These are phyloP conservation scores for Geosmithia morbida DNA, from an alignment of 2,329 filamentous ascomycete genomes.

Conservation along the genomic window DNA sequence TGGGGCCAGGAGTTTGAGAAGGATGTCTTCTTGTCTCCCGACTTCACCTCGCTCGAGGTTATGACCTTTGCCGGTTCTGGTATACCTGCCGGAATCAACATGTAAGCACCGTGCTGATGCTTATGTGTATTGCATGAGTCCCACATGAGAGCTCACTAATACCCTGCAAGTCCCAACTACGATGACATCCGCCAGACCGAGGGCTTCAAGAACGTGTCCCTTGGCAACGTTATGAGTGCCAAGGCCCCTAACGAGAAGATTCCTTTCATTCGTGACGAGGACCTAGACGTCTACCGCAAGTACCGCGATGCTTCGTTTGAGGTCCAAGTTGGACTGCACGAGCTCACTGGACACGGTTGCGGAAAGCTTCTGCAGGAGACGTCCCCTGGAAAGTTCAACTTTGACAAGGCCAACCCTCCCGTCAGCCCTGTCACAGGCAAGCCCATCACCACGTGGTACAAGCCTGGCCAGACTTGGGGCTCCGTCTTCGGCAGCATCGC, in stretches of 20 bases:
- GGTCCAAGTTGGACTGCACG: constrained; percentile 89
- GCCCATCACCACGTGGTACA: constrained; percentile 74
- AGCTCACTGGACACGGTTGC: constrained; percentile 78
- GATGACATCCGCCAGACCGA: constrained; percentile 68
- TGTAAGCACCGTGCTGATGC: constrained; percentile 16
- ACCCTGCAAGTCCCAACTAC: constrained; percentile 38
- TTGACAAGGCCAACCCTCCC: constrained; percentile 69
- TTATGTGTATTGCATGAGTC: not conserved
- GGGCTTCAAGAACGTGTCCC: constrained; percentile 85
- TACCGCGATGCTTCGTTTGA: constrained; percentile 84
- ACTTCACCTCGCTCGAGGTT: constrained; percentile 91
- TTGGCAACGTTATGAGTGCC: constrained; percentile 84
- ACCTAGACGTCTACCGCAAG: constrained; percentile 65
- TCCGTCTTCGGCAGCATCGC: constrained; percentile 81
- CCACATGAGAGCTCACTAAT: constrained; percentile 4
- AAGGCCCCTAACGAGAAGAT: constrained; percentile 87
- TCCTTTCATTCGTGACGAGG: constrained; percentile 71
- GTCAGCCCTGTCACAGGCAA: constrained; percentile 66
- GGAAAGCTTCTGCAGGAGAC: constrained; percentile 91
- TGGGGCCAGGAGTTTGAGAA: constrained; percentile 89
- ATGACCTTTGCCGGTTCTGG: constrained; percentile 59
- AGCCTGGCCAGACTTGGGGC: constrained; percentile 89
- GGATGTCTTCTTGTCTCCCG: constrained; percentile 85
- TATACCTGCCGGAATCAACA: constrained; percentile 55
- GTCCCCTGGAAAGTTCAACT: constrained; percentile 69